Conservation (phyloP, 75 land plant species). For the Sequoiadendron giganteum region DNA sequence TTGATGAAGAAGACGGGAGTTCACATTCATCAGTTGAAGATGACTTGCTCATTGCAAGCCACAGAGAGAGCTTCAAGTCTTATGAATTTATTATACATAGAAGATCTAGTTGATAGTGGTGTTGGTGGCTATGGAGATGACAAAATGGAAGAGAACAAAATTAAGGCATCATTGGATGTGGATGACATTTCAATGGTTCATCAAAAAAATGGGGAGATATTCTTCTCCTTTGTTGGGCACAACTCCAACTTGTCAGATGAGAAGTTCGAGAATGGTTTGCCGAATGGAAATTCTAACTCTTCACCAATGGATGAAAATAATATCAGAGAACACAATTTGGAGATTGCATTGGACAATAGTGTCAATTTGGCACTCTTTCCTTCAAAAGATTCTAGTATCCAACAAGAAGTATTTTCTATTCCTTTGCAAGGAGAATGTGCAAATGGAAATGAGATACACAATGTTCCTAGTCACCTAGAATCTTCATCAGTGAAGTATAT, state of each 20-base stretch:
- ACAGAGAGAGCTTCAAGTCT: no score
- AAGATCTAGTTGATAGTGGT: constrained; percentile 14
- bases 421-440: no score
- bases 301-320: background rate
- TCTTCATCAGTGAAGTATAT: background rate
- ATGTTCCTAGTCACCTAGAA: background rate
- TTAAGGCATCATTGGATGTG: no score
- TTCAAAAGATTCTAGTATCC: no score
- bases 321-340: background rate
- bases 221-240: background rate
- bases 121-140: background rate
- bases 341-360: background rate
- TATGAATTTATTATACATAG: no score
- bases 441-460: no score
- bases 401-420: no score
- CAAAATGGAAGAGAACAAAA: background rate
- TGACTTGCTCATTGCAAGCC: no score
- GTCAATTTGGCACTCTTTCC: background rate
- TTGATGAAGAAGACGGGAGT: no score
- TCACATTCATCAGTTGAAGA: no score
- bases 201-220: background rate
- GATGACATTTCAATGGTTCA: background rate
- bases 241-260: background rate
- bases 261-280: background rate
- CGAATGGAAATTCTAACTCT: background rate